Conservation (phyloP, 2,329 filamentous ascomycete genomes). For the Intubia oerlemansii region DNA sequence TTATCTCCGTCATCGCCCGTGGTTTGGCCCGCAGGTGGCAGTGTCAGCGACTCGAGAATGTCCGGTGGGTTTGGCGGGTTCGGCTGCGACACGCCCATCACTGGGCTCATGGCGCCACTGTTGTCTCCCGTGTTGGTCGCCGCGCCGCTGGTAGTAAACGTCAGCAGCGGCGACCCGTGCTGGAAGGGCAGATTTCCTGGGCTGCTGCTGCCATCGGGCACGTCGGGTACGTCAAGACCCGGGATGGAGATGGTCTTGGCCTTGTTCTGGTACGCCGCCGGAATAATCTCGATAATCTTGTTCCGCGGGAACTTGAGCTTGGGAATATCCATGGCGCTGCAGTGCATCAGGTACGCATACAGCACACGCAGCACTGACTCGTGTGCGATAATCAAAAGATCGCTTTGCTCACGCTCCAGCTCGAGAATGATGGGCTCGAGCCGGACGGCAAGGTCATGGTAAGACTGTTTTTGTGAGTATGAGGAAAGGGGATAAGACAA, state of each 20-base stretch:
- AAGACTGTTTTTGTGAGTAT: no score
- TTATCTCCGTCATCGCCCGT: no score
- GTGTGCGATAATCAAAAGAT: slow-evolving; percentile 94
- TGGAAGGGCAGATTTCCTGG: slow-evolving; percentile 18
- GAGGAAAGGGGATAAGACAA: neutral
- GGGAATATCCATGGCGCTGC: slow-evolving; percentile 85
- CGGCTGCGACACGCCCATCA: no score
- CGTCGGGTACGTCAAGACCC: no score
- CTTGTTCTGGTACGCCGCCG: slow-evolving; percentile 91
- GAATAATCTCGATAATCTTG: slow-evolving; percentile 97
- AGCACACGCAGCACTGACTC: slow-evolving; percentile 93
- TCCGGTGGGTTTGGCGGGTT: slow-evolving; percentile 26
- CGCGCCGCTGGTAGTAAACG: slow-evolving; percentile 58
- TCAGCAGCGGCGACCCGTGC: slow-evolving; percentile 56
- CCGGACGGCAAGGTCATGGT: slow-evolving; percentile 94
- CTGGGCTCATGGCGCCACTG: slow-evolving; percentile 22
- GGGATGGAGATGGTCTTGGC: slow-evolving; percentile 80
- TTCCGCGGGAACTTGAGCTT: slow-evolving; percentile 83
- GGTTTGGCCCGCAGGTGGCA: slow-evolving; percentile 7
- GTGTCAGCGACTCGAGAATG: slow-evolving; percentile 13
- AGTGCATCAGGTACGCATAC: slow-evolving; percentile 97
- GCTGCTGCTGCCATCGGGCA: slow-evolving; percentile 5
- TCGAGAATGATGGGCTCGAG: slow-evolving; percentile 96
- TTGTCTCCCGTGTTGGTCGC: no score
- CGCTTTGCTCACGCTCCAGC: slow-evolving; percentile 87